Conservation (phyloP, 345 rosid species). For the Hevea brasiliensis region DNA sequence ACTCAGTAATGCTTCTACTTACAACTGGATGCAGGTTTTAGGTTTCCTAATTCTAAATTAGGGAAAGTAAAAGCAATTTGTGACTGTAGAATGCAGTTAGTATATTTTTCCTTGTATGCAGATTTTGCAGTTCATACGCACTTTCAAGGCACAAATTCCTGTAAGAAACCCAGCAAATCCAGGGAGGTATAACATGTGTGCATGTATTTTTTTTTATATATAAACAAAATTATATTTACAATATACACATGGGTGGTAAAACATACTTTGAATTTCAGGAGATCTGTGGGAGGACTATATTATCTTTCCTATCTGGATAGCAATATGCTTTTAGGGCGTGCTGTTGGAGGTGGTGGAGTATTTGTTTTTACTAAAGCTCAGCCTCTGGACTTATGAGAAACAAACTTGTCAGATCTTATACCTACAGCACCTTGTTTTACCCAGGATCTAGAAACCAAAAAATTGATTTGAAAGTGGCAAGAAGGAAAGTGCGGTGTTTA, state of each 20-base stretch:
- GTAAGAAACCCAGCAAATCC: constrained; percentile 50
- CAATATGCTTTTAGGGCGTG: constrained; percentile 82
- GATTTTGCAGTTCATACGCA: constrained; percentile 81
- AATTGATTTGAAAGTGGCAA: background rate
- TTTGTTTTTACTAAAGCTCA: constrained; percentile 82
- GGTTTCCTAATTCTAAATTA: background rate
- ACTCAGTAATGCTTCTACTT: background rate
- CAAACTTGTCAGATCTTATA: background rate
- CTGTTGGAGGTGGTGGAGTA: constrained; percentile 95
- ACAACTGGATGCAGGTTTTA: background rate
- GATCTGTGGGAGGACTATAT: constrained; percentile 77
- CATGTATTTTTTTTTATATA: background rate
- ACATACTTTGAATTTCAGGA: constrained; percentile 38
- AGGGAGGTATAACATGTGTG: constrained; percentile 48
- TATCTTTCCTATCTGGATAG: constrained; percentile 79
- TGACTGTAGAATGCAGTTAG: background rate
- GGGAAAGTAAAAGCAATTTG: background rate
- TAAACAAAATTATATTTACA: background rate
- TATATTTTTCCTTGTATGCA: constrained; percentile 25
- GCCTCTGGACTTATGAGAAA: constrained; percentile 54
- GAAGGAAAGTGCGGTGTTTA: background rate
- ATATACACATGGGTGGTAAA: constrained; percentile 16
- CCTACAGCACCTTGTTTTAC: background rate
- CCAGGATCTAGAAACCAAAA: background rate
- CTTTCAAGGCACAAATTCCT: constrained; percentile 73